Conservation (phyloP, 306 rosid genomes). For the Dalbergia cultrata region DNA sequence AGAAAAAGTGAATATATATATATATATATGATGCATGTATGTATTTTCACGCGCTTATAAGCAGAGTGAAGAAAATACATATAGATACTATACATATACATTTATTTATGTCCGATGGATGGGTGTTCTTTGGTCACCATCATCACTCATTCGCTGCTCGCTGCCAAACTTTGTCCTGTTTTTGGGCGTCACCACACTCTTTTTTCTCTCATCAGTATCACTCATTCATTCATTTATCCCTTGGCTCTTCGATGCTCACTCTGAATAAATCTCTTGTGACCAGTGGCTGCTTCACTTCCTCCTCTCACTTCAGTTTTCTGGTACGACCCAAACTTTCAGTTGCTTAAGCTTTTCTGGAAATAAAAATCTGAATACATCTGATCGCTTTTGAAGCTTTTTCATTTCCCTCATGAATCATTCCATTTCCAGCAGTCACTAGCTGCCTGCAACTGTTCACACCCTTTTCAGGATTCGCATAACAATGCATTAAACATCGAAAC, state of each 20-base stretch:
- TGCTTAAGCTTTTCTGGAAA: too few relatives aligned
- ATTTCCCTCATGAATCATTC: slow-evolving; percentile 16
- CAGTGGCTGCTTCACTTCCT: neutral
- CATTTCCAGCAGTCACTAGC: slow-evolving; percentile 7
- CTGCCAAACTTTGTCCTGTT: slow-evolving; percentile 81
- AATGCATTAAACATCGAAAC: neutral
- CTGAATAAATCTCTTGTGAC: neutral
- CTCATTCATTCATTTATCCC: neutral
- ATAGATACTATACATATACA: too few relatives aligned
- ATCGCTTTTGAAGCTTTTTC: too few relatives aligned
- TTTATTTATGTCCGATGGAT: too few relatives aligned
- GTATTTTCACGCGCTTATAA: slow-evolving; percentile 38
- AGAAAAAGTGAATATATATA: neutral
- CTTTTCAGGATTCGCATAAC: neutral
- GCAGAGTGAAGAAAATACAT: neutral
- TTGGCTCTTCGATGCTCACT: too few relatives aligned
- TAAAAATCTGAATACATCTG: too few relatives aligned
- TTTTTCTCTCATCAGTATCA: neutral
- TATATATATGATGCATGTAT: neutral
- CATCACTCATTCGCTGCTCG: slow-evolving; percentile 50
- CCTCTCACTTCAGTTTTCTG: neutral
- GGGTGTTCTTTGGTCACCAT: slow-evolving; percentile 53
- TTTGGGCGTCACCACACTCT: slow-evolving; percentile 48
- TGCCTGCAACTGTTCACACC: neutral
- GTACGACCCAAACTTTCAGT: too few relatives aligned